Evolutionary conservation across 2,329 filamentous ascomycete genomes (phyloP), one percentile per base, ranked within the genome.

Genomic region (Monilinia fructicola): DNA sequence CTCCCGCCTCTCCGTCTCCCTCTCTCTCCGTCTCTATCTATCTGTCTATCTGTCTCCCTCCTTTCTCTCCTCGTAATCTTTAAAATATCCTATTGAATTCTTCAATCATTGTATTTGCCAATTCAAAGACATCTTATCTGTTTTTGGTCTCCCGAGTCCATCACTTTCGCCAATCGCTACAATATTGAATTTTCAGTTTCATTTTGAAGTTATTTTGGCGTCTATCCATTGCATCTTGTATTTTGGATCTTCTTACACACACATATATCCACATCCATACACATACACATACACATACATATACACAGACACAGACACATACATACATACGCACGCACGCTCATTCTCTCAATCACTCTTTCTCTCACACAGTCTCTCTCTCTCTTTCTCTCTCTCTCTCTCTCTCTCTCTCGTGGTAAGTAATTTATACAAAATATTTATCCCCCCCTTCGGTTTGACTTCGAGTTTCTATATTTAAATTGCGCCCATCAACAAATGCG

Each of bases 391-490:
- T 23, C 14, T 35, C 40, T 60, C 48, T 48, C 16, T 28, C 48
- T 60, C n/a, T 44, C 55, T 31, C 55, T 28, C 26, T 46, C 5
- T 59, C 6, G 12, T 40, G 28, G 62, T 64, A 64, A 64, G 62
- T 56, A 28, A 26, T 38, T 9, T 31, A 44, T 31, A 14, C 40
- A 61, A 31, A 46, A 35, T 12, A 38, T 35, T 31, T 18, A 21
- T 16, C 38, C 12, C 16, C 28, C 16, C 16, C 26, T 23, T 55
- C 35, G 23, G 16, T 4, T 61, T 61, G 11, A 4, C 23, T 31
- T 64, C 42, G 21, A 4, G 26, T 48, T 35, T 64, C 62, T 28
- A 56, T 35, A 28, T 64, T 64, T 64, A 64, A 56, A 56, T 46
- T 44, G 40, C 53, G 40, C 62, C 52, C 52, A 64, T 64, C 62